Base-by-base conservation (phyloP, 306 rosid genomes). In the Dryas drummondii region DNA sequence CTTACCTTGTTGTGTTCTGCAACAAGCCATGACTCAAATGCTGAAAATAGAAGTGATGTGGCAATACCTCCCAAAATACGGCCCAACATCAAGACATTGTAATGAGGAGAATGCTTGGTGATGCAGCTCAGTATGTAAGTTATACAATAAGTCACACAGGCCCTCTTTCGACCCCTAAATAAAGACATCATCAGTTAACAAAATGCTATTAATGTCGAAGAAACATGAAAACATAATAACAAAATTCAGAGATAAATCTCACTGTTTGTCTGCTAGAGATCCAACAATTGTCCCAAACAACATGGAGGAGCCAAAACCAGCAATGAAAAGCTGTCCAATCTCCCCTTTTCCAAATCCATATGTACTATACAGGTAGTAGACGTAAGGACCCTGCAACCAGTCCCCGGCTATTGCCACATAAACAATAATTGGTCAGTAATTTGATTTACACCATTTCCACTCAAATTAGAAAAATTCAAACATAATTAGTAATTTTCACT, bases 331-430 rank as follows among this genome's bases (percentile, higher is more conserved):
- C 46, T 96, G 99, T 46, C 99, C 99, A 0, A 96, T 96, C 44
- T 96, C 99, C 3, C 99, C 98, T 76, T 96, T 96, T 19, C 92
- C 85, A 26, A 84, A 96, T 42, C 99, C 98, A 82, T 96, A 96
- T 9, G 88, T 86, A 74, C 82, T 96, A 79, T 96, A 96, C 27
- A 96, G 97, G 71, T 89, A 96, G 87, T 96, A 96, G 1, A 96
- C 99, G 76, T 96, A 96, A 40, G 99, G 99, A 78, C 99, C 99
- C 90, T 96, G 99, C 93, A 96, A 85, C 99, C 99, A 96, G 80
- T 96, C 99, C 82, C 99, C 99, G 70, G 99, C 99, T 96, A 82
- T 79, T 72, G 70, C 82, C 82, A 72, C 73, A 85, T 11, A 63
- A 70, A 54, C 73, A 56, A 0, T 9, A 57, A 52, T 49, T 26